Evolutionary conservation across 1,139 yeast genomes (phyloP).

Genomic region (Taphrina pruni): DNA sequence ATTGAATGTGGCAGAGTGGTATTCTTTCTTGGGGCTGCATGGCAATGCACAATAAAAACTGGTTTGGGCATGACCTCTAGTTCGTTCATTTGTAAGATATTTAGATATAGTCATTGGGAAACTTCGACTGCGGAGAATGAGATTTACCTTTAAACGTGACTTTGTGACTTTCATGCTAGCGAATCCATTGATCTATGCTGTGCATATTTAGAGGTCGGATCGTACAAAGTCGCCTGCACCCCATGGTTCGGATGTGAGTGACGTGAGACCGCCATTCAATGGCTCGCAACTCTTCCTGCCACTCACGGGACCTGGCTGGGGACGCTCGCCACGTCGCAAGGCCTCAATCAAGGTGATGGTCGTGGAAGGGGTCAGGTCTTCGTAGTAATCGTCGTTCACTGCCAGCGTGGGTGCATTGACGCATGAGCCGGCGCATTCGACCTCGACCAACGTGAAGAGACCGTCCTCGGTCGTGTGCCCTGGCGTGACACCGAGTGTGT

Average conservation of each 20-base stretch:
- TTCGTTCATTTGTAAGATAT: background rate
- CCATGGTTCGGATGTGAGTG: slow-evolving; percentile 40
- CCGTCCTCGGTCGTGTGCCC: slow-evolving; percentile 82
- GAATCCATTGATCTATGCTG: background rate
- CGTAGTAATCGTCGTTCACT: slow-evolving; percentile 80
- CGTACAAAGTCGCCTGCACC: slow-evolving; percentile 41
- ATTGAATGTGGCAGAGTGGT: slow-evolving; percentile 37
- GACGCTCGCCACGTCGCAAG: slow-evolving; percentile 67
- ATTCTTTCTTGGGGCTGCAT: slow-evolving; percentile 34
- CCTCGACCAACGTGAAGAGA: slow-evolving; percentile 81
- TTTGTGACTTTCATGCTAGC: background rate
- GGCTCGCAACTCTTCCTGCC: slow-evolving; percentile 82
- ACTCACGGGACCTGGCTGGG: slow-evolving; percentile 70
- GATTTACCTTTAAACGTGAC: background rate
- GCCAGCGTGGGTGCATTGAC: slow-evolving; percentile 91
- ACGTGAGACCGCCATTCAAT: slow-evolving; percentile 29
- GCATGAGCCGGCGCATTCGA: slow-evolving; percentile 92
- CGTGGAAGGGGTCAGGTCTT: slow-evolving; percentile 76
- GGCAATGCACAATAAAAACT: slow-evolving; percentile 12
- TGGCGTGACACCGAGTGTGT: slow-evolving; percentile 68
- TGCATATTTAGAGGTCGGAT: slow-evolving; percentile 34
- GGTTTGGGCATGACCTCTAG: background rate
- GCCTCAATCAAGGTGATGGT: slow-evolving; percentile 67
- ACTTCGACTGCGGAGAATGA: too few relatives aligned
- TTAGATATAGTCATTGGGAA: too few relatives aligned